These are phyloP conservation scores for Paramecium bursaria DNA, from an alignment of 73 alveolate genomes.

Conservation along the genomic window DNA sequence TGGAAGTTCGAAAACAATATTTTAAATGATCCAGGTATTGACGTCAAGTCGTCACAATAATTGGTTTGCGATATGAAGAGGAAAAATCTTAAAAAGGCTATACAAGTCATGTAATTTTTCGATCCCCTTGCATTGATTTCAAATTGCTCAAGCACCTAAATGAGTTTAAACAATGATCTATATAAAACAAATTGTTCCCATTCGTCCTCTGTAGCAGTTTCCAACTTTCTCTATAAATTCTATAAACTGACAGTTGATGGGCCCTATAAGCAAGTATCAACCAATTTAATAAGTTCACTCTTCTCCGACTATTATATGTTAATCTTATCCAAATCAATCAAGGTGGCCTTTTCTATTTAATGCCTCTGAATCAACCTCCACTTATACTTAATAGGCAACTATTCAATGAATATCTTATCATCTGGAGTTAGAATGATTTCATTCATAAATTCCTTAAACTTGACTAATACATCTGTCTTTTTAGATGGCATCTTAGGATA, in stretches of 20 bases:
- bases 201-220: conserved; percentile 27
- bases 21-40: conserved; percentile 31
- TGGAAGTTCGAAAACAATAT: conserved; percentile 40
- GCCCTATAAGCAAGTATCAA: neutral
- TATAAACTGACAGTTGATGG: conserved; percentile 3
- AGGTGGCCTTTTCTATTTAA: conserved; percentile 15
- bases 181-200: conserved; percentile 25
- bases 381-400: conserved; percentile 21
- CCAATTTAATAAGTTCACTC: neutral
- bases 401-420: conserved; percentile 31
- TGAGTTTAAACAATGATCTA: conserved; percentile 22
- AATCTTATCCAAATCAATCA: neutral
- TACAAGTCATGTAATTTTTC: conserved; percentile 22
- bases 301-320: conserved; percentile 11
- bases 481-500: conserved; percentile 38
- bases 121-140: conserved; percentile 49
- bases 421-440: conserved; percentile 23
- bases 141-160: conserved; percentile 27
- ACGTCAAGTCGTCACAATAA: neutral
- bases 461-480: conserved; percentile 7
- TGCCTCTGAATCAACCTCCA: conserved; percentile 46
- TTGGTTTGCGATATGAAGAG: conserved; percentile 1
- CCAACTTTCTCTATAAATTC: conserved; percentile 23
- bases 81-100: conserved; percentile 37
- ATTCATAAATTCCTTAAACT: conserved; percentile 14